Conservation (phyloP, 1,284 basidiomycete genomes). For the Porodaedalea pini region DNA sequence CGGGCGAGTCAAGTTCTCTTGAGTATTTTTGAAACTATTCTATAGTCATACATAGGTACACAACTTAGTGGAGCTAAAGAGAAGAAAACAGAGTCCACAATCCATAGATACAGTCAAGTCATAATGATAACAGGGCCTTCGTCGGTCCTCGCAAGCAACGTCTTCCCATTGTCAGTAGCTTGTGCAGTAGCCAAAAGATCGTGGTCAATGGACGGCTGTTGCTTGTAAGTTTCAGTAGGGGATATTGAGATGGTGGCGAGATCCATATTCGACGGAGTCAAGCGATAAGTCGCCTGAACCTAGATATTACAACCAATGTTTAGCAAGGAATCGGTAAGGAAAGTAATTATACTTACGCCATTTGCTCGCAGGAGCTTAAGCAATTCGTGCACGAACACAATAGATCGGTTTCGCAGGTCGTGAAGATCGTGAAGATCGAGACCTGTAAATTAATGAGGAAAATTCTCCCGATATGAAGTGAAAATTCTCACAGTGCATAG, state of each 20-base stretch:
- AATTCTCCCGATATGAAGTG: neutral
- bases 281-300: conserved; percentile 57
- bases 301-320: conserved; percentile 25
- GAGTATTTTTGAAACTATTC: no score
- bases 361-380: conserved; percentile 54
- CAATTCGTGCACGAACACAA: conserved; percentile 64
- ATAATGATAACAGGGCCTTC: conserved; percentile 20
- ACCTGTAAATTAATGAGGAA: conserved; percentile 34
- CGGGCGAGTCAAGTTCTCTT: neutral
- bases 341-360: conserved; percentile 44
- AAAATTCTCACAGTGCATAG: conserved; percentile 49
- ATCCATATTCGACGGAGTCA: conserved; percentile 59
- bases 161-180: conserved; percentile 14
- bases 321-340: conserved; percentile 15
- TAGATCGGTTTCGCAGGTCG: conserved; percentile 56
- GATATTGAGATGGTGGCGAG: conserved; percentile 53
- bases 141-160: conserved; percentile 13
- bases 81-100: neutral
- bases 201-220: neutral
- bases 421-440: conserved; percentile 65
- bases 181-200: conserved; percentile 14
- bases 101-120: conserved; percentile 11
- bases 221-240: conserved; percentile 38
- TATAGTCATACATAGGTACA: no score
- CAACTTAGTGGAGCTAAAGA: neutral